Base-by-base conservation (phyloP, 768 basidiomycete genomes). In the Trametes elegans region DNA sequence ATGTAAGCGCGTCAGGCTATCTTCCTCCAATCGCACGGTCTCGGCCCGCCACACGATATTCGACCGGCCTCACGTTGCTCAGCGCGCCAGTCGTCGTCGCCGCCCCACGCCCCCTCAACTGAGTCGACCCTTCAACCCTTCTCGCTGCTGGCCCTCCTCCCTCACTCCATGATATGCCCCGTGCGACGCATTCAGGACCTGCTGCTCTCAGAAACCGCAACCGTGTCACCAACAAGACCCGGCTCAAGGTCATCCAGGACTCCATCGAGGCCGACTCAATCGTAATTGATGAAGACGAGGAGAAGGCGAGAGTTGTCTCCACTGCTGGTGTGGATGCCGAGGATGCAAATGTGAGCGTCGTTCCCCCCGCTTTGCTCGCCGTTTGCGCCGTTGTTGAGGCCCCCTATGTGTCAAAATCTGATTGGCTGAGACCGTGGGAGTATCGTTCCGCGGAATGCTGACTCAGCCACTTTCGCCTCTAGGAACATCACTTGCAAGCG, bases 251-350 rank as follows among this genome's bases (percentile, higher is more conserved):
- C 75, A 74, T 85, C 67, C 83, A 84, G 71, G 91, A 90, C 57
- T 82, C 82, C 70, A 81, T 90, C 75, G 90, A 93, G 66, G 85
- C 83, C 28, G 90, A 91, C 68, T 79, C 85, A 35, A 74, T 89
- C 61, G 80, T 90, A 54, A 83, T 90, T 61, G 89, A 90, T 43
- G 92, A 93, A 66, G 91, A 93, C 64, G 87, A 90, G 64, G 87
- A 90, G 75, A 88, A 87, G 78, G 87, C 86, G 64, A 80, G 84
- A 70, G 82, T 86, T 60, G 82, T 92, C 60, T 85, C 74, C 31
- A 91, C 90, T 19, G 87, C 89, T 38, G 92, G 92, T 64, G 92
- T 94, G 66, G 92, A 94, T 69, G 88, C 88, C 68, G 91, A 93
- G 76, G 92, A 94, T 67, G 90, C 91, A 71, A 92, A 93, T 73